Conservation (phyloP, 2,329 filamentous ascomycete genomes). For the Arthroderma sp. region DNA sequence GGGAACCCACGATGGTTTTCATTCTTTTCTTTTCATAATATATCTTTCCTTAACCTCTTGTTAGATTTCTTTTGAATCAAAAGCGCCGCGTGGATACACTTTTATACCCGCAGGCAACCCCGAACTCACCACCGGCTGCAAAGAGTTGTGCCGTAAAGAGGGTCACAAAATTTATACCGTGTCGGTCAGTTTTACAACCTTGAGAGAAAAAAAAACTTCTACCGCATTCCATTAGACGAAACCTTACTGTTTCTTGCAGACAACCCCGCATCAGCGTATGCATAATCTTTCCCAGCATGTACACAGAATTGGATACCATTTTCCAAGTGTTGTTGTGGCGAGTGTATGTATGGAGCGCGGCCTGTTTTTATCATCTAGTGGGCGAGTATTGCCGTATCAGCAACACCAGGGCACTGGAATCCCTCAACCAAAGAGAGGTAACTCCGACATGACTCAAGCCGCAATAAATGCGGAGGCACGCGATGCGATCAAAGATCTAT, state of each 20-base stretch:
- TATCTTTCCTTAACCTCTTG: conserved; percentile 20
- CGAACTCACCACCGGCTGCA: conserved; percentile 45
- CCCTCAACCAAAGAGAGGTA: conserved; percentile 10
- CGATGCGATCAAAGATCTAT: conserved; percentile 47
- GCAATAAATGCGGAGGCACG: conserved; percentile 44
- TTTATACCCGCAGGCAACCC: conserved; percentile 49
- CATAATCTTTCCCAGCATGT: conserved; percentile 47
- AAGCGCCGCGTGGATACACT: conserved; percentile 45
- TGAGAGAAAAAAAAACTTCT: neutral
- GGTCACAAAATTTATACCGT: conserved; percentile 44
- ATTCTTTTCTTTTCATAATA: conserved; percentile 1
- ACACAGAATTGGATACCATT: conserved; percentile 50
- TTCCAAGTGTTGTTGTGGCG: conserved; percentile 46
- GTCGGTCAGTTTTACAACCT: conserved; percentile 37
- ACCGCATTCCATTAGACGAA: too few species aligned
- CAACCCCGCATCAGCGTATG: conserved; percentile 36
- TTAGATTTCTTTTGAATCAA: conserved; percentile 43
- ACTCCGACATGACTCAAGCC: conserved; percentile 26
- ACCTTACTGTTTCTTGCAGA: conserved; percentile 19
- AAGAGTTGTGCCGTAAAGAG: conserved; percentile 44
- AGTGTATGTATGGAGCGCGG: conserved; percentile 40
- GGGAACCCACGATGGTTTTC: neutral
- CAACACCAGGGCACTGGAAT: conserved; percentile 16
- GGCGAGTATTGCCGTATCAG: conserved; percentile 32
- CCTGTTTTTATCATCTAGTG: conserved; percentile 33